Evolutionary conservation across 768 basidiomycete genomes (phyloP).

Genomic region (Lepiota subincarnata): DNA sequence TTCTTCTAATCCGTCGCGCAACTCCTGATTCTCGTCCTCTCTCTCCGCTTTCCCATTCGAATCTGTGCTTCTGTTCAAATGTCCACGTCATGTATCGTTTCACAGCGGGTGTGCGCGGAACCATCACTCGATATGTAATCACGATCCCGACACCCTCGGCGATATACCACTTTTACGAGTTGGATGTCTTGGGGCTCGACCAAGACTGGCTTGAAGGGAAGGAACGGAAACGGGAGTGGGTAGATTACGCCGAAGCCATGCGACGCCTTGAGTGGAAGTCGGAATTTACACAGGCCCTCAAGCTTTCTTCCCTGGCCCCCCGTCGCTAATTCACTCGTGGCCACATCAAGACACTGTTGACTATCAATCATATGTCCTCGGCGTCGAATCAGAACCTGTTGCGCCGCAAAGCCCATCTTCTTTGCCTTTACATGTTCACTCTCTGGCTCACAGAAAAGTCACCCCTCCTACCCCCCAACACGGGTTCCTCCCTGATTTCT

Average conservation of each 20-base stretch:
- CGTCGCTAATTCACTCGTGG: conserved; percentile 17
- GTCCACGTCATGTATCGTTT: conserved; percentile 22
- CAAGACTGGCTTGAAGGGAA: conserved; percentile 77
- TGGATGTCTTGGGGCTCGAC: conserved; percentile 76
- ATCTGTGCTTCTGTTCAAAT: conserved; percentile 21
- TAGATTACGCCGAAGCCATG: conserved; percentile 80
- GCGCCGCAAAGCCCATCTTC: too few relatives aligned
- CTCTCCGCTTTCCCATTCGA: conserved; percentile 24
- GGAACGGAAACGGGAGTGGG: conserved; percentile 83
- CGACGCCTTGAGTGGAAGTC: conserved; percentile 76
- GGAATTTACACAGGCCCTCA: conserved; percentile 76
- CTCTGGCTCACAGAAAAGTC: too few relatives aligned
- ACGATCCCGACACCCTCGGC: conserved; percentile 76
- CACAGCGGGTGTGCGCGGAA: conserved; percentile 86
- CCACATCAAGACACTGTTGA: not conserved
- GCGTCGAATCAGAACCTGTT: not conserved
- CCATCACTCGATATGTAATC: conserved; percentile 78
- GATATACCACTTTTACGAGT: conserved; percentile 88
- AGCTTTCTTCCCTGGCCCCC: conserved; percentile 61
- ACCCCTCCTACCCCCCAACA: too few relatives aligned
- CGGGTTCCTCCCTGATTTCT: conserved; percentile 5
- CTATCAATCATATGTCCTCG: conserved; percentile 4
- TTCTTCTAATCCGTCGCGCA: conserved; percentile 68
- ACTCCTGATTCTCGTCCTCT: conserved; percentile 60
- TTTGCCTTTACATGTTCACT: too few relatives aligned